Base-by-base conservation (phyloP, 345 rosid species). In the Arabidopsis arenosa region DNA sequence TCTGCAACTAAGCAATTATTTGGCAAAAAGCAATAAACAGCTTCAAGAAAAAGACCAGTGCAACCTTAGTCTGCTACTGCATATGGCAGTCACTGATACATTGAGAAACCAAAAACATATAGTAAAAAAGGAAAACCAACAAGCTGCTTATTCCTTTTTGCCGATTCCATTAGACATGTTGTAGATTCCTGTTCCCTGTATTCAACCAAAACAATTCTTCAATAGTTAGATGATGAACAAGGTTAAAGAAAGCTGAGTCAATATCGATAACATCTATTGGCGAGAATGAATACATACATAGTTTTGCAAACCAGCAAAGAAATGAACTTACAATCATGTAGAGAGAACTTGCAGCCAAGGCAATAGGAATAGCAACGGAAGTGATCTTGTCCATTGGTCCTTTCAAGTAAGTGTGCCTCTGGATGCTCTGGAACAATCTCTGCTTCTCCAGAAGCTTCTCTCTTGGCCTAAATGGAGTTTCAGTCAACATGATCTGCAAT, bases 381-480 rank as follows among this genome's bases (percentile, higher is more conserved):
- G 97, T 89, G 82, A 95, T 61, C 89, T 83, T 92, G 72, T 95
- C 99, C 30, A 73, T 60, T 28, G 85, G 97, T 39, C 97, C 97
- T 80, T 92, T 95, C 63, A 95, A 64, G 82, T 95, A 83, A 10
- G 96, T 92, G 84, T 88, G 89, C 68, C 76, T 95, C 7, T 89
- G 91, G 75, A 92, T 78, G 81, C 76, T 86, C 59, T 95, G 99
- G 72, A 86, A 95, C 74, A 70, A 76, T 76, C 76, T 92, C 80
- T 94, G 98, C 84, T 84, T 83, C 89, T 89, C 95, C 10, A 90
- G 2, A 71, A 94, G 88, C 89, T 84, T 85, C 87, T 90, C 98
- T 58, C 95, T 68, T 23, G 97, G 93, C 68, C 93, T 84, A 74
- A 92, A 94, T 17, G 97, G 98, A 63, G 79, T 7, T 79, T 85